phyloP scores from a whole-genome alignment of 805 yeast species.

The Sungouiozyma intestinalis region DNA sequence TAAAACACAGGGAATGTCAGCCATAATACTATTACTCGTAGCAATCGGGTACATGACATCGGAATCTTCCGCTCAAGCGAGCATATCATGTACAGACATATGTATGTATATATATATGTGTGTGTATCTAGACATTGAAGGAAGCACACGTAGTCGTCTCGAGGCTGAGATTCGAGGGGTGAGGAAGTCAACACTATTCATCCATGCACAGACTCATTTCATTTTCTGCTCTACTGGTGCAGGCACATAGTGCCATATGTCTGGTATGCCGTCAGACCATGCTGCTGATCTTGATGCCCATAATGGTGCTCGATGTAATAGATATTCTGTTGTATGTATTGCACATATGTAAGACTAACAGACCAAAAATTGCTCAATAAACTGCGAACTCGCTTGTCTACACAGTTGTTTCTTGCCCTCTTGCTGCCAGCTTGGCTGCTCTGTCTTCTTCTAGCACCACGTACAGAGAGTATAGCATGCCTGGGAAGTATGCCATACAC shows the following conservation, averaged over 20 bases:
- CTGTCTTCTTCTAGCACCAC: slow-evolving; percentile 29
- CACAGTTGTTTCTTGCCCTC: background rate
- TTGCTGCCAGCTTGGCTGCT: background rate
- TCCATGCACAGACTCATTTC: background rate
- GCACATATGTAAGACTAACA: background rate
- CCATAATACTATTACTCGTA: too few species aligned
- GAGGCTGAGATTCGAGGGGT: too few species aligned
- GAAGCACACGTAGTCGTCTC: too few species aligned
- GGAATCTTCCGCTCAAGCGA: too few species aligned
- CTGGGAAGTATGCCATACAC: slow-evolving; percentile 51
- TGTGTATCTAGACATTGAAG: too few species aligned
- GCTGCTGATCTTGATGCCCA: background rate
- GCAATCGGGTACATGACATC: too few species aligned
- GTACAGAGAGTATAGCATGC: slow-evolving; percentile 62
- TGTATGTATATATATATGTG: too few species aligned
- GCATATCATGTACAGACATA: too few species aligned
- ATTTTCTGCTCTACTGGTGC: background rate
- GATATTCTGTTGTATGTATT: slow-evolving; percentile 1
- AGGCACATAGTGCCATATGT: background rate
- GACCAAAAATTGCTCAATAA: background rate
- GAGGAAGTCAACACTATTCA: too few species aligned
- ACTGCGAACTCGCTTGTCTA: background rate
- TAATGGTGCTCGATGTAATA: slow-evolving; percentile 1
- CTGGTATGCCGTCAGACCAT: background rate
- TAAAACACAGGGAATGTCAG: too few species aligned